A percentile compares a stretch with the other conserved stretches of the same genome.
Conservation (phyloP, 140 eudicot genomes). For the Bidens hawaiensis region DNA sequence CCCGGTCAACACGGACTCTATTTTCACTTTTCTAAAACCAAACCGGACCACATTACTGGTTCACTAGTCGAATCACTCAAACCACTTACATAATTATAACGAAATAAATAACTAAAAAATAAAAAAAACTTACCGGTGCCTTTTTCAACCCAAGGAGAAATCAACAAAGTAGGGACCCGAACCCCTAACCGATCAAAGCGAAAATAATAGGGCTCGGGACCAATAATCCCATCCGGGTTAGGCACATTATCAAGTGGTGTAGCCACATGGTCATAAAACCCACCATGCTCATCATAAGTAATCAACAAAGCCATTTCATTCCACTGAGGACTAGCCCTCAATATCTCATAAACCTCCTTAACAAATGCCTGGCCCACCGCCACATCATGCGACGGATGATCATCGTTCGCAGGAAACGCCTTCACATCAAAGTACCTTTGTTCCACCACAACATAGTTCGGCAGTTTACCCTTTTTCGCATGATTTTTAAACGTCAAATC, state of each 20-base stretch:
- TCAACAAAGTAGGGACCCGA: slow-evolving; percentile 83
- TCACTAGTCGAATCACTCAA: neutral
- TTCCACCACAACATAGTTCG: slow-evolving; percentile 88
- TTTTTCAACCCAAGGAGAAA: slow-evolving; percentile 89
- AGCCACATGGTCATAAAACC: slow-evolving; percentile 93
- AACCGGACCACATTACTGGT: neutral
- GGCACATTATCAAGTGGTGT: slow-evolving; percentile 90
- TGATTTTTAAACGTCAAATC: slow-evolving; percentile 55
- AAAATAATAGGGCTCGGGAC: slow-evolving; percentile 81
- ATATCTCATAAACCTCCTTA: slow-evolving; percentile 88
- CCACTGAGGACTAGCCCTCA: slow-evolving; percentile 94
- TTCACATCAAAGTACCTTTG: slow-evolving; percentile 78
- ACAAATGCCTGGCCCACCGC: slow-evolving; percentile 89
- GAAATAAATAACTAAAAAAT: no score
- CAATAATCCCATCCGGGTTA: slow-evolving; percentile 91
- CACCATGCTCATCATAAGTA: slow-evolving; percentile 98
- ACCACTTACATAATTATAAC: neutral
- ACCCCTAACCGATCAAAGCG: slow-evolving; percentile 86
- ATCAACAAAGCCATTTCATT: slow-evolving; percentile 82
- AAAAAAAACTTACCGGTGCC: slow-evolving; percentile 58
- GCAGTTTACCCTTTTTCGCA: slow-evolving; percentile 68
- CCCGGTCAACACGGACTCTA: no score
- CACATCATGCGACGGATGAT: slow-evolving; percentile 95
- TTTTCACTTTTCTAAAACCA: no score
- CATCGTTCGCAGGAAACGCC: slow-evolving; percentile 81